A percentile compares a stretch with the other conserved stretches of the same genome.
phyloP scores from a whole-genome alignment of 768 basidiomycete genomes.

The Boletus eberwhitei region DNA sequence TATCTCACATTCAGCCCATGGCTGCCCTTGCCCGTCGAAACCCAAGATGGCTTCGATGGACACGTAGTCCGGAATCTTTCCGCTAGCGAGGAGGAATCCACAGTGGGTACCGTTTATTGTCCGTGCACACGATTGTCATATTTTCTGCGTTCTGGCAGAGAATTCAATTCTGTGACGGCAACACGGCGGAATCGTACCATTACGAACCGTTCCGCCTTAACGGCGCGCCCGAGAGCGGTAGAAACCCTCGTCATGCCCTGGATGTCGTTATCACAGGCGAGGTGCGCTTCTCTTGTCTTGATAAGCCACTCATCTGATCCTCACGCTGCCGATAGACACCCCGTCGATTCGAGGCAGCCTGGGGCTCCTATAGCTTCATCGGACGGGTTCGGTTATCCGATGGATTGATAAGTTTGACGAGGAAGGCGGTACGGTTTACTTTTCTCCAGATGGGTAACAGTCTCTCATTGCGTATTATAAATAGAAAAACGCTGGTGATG shows the following conservation, averaged over 20 bases:
- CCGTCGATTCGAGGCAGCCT: slow-evolving; percentile 52
- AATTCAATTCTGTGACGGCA: slow-evolving; percentile 30
- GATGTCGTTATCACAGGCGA: slow-evolving; percentile 38
- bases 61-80: slow-evolving; percentile 19
- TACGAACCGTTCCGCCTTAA: slow-evolving; percentile 32
- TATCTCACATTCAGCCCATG: slow-evolving; percentile 41
- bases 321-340: slow-evolving; percentile 45
- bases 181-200: slow-evolving; percentile 20
- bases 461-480: slow-evolving; percentile 3
- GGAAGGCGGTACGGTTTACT: slow-evolving; percentile 50
- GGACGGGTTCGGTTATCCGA: slow-evolving; percentile 55
- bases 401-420: slow-evolving; percentile 57
- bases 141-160: slow-evolving; percentile 11
- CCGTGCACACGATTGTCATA: slow-evolving; percentile 21
- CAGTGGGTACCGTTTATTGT: slow-evolving; percentile 20
- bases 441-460: not conserved
- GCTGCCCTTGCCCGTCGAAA: slow-evolving; percentile 31
- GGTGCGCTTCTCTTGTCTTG: slow-evolving; percentile 24
- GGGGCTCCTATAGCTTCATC: slow-evolving; percentile 61
- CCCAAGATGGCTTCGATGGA: slow-evolving; percentile 20
- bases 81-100: slow-evolving; percentile 20
- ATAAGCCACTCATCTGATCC: slow-evolving; percentile 14
- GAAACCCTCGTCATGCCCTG: slow-evolving; percentile 29
- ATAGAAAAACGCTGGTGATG: slow-evolving; percentile 41
- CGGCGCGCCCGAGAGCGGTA: slow-evolving; percentile 26